Evolutionary conservation across 768 basidiomycete genomes (phyloP), one percentile per base, ranked within the genome.

Genomic region (Suillus luteus): DNA sequence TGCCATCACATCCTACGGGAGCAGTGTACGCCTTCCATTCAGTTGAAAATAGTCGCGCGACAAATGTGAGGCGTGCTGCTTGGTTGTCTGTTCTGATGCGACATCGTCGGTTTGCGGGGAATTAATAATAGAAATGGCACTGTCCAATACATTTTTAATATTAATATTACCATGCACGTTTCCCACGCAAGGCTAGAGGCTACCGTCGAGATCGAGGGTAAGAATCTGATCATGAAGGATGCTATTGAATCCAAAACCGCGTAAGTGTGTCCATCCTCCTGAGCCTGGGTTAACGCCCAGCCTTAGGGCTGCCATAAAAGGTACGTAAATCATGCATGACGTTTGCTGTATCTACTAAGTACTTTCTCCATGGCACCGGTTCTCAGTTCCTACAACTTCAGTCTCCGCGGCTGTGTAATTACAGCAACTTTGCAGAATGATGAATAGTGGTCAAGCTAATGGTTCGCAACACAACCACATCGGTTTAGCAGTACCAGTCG

Each of bases 321-420:
- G 62, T 55, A 65, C n/a, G 64, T 64, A 67, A 70, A 67, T 71
- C 63, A 49, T 49, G 6, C 49, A 24, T 64, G 60, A 61, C 63
- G 64, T 61, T 66, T 62, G 33, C 43, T 51, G 49, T 38, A 55
- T 52, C 12, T 22, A 62, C 12, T 22, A 62, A 48, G 57, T 54
- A 43, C 68, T 66, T 62, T 69, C 71, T 75, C 70, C 75, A 73
- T 35, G 60, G 61, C 66, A 58, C 62, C 54, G 73, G 75, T 71
- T 62, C 66, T 66, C 57, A 57, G 17, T 17, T 19, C 10, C 24
- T 46, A 2, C 27, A 54, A 52, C 59, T 55, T 43, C 15, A 49
- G 60, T 37, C 44, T 64, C 69, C 69, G 69, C 70, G 74, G 69
- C 66, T 61, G 58, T 64, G 24, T 40, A 60, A 62, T 61, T 63